These are phyloP conservation scores for Colletotrichum paranaense DNA, from an alignment of 2,329 filamentous ascomycete genomes.

Conservation along the genomic window DNA sequence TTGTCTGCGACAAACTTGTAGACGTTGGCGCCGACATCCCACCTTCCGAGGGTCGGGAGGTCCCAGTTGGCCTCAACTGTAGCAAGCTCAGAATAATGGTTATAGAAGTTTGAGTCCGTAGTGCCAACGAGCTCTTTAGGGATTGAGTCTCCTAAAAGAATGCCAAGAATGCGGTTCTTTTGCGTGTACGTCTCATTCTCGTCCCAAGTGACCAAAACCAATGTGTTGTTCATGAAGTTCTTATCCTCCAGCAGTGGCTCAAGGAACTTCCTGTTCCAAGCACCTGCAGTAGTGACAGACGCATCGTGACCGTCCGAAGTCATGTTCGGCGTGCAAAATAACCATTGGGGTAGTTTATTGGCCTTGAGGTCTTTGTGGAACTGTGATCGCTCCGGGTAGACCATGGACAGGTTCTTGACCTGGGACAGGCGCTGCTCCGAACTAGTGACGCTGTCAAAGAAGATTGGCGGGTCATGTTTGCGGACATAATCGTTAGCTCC, in stretches of 20 bases:
- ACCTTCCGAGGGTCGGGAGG: conserved; percentile 76
- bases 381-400: conserved; percentile 55
- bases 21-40: conserved; percentile 80
- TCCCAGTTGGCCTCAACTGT: conserved; percentile 77
- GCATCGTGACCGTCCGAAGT: conserved; percentile 82
- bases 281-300: conserved; percentile 74
- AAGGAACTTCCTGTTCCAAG: conserved; percentile 76
- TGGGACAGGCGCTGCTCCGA: conserved; percentile 69
- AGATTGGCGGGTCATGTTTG: conserved; percentile 79
- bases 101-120: conserved; percentile 76
- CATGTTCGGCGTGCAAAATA: conserved; percentile 79
- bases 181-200: conserved; percentile 77
- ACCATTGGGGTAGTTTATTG: conserved; percentile 76
- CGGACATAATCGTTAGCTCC: conserved; percentile 82
- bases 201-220: conserved; percentile 83
- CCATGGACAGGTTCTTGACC: conserved; percentile 76
- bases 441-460: conserved; percentile 73
- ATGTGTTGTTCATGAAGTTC: conserved; percentile 80
- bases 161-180: conserved; percentile 75
- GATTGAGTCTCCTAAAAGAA: conserved; percentile 81
- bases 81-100: conserved; percentile 78
- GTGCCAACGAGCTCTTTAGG: conserved; percentile 73
- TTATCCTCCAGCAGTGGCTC: conserved; percentile 75
- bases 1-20: conserved; percentile 68
- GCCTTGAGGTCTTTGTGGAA: conserved; percentile 76